Evolutionary conservation across 2,329 filamentous ascomycete genomes (phyloP), one percentile per base, ranked within the genome.

Genomic region (Exophiala sideris): DNA sequence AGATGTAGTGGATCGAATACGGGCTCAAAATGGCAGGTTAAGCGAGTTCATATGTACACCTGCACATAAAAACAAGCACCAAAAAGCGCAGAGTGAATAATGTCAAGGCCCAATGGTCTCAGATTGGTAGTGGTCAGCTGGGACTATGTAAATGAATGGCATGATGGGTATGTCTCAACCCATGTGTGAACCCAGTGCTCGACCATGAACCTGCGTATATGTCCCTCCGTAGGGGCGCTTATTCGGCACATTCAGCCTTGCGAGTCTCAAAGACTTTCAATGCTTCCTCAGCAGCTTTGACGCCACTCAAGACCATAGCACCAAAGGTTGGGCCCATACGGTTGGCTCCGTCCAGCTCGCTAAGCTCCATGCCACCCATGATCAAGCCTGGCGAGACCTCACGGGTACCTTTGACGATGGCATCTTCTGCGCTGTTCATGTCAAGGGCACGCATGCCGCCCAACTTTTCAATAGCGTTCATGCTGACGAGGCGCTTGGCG

Each of bases 341-440:
- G 76, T 95, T 95, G 58, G 89, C 89, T 14, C 90, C 91, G 66
- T 96, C 91, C 32, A 95, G 85, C 73, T 96, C 91, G 55, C 85
- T 89, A 62, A 96, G 77, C 73, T 96, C 91, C 91, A 96, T 96
- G 36, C 91, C 91, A 49, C 91, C 91, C n/a, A 95, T 87, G 65
- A 96, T 90, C 60, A 96, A 77, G 24, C 91, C 91, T 5, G 89
- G 89, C 11, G 91, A 84, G 56, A 96, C 81, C 78, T 96, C 91
- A 57, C 91, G 85, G 5, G 91, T 96, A 63, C 87, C 80, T 79
- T 94, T 95, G 70, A 96, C 91, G 64, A 96, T 96, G 45, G 91
- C 90, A 65, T 96, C 91, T 72, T 96, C 91, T 41, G 91, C 91
- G 1, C 79, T 77, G 74, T 91, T 89, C 91, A 96, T 96, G 72